phyloP scores from a whole-genome alignment of 1,284 basidiomycete species.

The Schizophyllum commune region DNA sequence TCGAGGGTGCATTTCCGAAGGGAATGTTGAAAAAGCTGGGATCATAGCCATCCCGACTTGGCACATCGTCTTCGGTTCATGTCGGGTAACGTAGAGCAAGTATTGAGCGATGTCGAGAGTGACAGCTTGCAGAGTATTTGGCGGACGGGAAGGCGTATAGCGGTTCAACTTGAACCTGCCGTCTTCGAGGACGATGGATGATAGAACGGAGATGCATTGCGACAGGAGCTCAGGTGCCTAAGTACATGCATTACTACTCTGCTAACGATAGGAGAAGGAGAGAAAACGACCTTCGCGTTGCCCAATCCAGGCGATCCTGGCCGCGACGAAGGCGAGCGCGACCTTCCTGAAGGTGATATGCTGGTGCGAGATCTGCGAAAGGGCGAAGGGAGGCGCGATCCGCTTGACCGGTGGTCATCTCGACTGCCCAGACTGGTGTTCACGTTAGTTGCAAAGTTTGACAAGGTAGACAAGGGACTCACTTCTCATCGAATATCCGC shows the following conservation, averaged over 20 bases:
- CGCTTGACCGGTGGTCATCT: constrained; percentile 14
- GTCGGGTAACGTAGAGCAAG: constrained; percentile 43
- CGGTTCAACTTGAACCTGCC: constrained; percentile 53
- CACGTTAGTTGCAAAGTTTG: constrained; percentile 15
- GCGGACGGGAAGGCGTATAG: constrained; percentile 52
- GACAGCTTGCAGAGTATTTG: constrained; percentile 56
- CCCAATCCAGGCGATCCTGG: constrained; percentile 1
- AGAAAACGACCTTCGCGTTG: neutral
- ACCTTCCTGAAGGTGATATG: constrained; percentile 28
- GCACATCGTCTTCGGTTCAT: constrained; percentile 43
- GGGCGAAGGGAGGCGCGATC: constrained; percentile 26
- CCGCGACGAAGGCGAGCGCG: constrained; percentile 41
- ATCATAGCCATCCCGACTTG: constrained; percentile 57
- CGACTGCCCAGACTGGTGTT: constrained; percentile 31
- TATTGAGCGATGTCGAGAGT: constrained; percentile 57
- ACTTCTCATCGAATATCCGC: constrained; percentile 45
- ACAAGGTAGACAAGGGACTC: constrained; percentile 7
- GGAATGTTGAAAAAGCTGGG: constrained; percentile 63
- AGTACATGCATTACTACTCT: neutral
- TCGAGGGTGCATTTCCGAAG: constrained; percentile 45
- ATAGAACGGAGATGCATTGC: constrained; percentile 52
- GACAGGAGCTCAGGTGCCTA: constrained; percentile 43
- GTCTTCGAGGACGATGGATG: constrained; percentile 58
- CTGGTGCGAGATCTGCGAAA: constrained; percentile 39
- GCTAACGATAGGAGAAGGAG: constrained; percentile 10